Conservation (phyloP, 306 rosid species). For the Calophaca sinica region DNA sequence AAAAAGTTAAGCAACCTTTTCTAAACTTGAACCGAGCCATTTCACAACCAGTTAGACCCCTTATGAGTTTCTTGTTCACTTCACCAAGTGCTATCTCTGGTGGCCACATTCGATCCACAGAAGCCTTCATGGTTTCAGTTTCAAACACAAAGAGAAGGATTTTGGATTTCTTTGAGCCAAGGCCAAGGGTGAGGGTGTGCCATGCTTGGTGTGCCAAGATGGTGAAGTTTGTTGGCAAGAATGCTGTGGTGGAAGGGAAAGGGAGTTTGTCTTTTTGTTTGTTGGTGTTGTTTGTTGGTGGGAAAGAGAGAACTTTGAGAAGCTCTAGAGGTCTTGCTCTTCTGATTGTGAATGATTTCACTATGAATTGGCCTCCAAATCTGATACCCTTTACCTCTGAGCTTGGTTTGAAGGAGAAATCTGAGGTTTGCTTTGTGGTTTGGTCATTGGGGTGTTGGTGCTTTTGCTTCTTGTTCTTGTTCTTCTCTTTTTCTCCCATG, state of each 20-base stretch:
- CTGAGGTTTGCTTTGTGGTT: slow-evolving; percentile 67
- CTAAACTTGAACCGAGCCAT: slow-evolving; percentile 97
- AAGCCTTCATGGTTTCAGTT: slow-evolving; percentile 62
- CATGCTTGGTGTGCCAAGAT: slow-evolving; percentile 96
- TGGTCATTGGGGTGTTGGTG: slow-evolving; percentile 92
- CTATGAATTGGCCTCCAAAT: slow-evolving; percentile 96
- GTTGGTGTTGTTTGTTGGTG: slow-evolving; percentile 54
- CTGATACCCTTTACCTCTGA: slow-evolving; percentile 91
- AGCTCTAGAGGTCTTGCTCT: slow-evolving; percentile 80
- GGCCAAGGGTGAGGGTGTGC: slow-evolving; percentile 95
- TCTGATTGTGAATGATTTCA: slow-evolving; percentile 90
- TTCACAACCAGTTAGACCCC: slow-evolving; percentile 74
- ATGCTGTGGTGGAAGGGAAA: slow-evolving; percentile 90
- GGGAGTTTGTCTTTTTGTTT: slow-evolving; percentile 51
- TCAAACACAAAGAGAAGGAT: slow-evolving; percentile 86
- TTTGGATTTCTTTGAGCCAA: slow-evolving; percentile 93
- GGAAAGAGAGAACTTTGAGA: slow-evolving; percentile 75
- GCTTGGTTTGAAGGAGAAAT: slow-evolving; percentile 88
- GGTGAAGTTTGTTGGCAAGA: slow-evolving; percentile 91
- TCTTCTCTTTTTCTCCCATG: slow-evolving; percentile 76
- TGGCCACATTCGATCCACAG: slow-evolving; percentile 78
- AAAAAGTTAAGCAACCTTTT: slow-evolving; percentile 91
- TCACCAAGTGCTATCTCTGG: slow-evolving; percentile 86
- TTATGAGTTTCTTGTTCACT: slow-evolving; percentile 79
- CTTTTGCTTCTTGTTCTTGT: slow-evolving; percentile 83